phyloP scores from a whole-genome alignment of 441 rosid genomes.

The Populus hybrid region DNA sequence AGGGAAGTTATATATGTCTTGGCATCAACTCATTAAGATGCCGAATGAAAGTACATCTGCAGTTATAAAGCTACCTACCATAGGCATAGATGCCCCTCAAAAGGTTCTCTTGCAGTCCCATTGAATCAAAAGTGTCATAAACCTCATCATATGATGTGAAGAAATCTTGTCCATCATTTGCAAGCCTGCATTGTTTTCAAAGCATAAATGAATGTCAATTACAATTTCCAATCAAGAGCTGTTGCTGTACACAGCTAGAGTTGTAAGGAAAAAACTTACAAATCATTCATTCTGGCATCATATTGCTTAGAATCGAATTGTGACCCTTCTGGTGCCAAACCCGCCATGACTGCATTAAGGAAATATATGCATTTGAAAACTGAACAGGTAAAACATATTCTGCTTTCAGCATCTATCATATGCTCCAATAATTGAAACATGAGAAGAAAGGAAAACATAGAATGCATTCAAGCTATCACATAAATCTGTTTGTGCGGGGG shows the following conservation, averaged over 20 bases:
- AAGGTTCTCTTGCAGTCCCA: slow-evolving; percentile 71
- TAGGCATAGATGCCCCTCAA: slow-evolving; percentile 47
- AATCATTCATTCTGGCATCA: slow-evolving; percentile 64
- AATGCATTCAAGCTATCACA: background rate
- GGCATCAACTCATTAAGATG: background rate
- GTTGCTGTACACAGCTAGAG: background rate
- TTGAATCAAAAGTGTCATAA: slow-evolving; percentile 54
- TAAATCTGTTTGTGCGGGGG: background rate
- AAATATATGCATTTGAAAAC: no score
- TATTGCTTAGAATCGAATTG: slow-evolving; percentile 71
- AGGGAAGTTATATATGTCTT: background rate
- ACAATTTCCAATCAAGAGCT: background rate
- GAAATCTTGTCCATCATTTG: slow-evolving; percentile 51
- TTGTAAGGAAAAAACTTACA: slow-evolving; percentile 22
- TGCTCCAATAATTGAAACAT: background rate
- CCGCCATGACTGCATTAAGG: slow-evolving; percentile 59
- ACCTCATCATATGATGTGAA: slow-evolving; percentile 62
- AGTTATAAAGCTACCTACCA: slow-evolving; percentile 35
- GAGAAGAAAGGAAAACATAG: background rate
- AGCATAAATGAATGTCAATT: background rate
- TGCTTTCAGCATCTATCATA: background rate
- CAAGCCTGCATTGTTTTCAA: slow-evolving; percentile 27
- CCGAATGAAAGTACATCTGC: slow-evolving; percentile 27
- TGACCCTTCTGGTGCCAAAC: slow-evolving; percentile 57
- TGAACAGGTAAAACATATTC: background rate